phyloP scores from a whole-genome alignment of 2,329 filamentous ascomycete genomes.

The Colletotrichum godetiae region DNA sequence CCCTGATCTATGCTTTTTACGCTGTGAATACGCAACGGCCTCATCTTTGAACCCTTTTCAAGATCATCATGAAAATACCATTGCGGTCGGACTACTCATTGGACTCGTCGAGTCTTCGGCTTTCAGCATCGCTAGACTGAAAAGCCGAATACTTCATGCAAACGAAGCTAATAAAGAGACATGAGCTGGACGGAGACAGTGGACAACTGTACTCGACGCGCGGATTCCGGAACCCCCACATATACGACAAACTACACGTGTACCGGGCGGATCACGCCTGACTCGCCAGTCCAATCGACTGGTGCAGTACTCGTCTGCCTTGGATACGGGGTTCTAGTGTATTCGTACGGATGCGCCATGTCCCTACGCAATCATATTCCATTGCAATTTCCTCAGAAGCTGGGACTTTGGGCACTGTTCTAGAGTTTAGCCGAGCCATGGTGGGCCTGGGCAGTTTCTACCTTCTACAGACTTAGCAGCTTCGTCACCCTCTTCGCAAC shows the following conservation, averaged over 20 bases:
- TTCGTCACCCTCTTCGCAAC: slow-evolving; percentile 69
- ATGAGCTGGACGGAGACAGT: neutral
- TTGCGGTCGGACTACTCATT: neutral
- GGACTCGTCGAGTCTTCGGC: slow-evolving; percentile 7
- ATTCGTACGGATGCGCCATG: neutral
- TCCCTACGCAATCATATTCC: neutral
- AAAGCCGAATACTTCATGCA: neutral
- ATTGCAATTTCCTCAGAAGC: neutral
- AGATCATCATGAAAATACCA: neutral
- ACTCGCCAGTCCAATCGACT: slow-evolving; percentile 1
- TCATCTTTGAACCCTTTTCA: neutral
- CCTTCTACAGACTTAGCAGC: slow-evolving; percentile 43
- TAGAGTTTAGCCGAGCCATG: neutral
- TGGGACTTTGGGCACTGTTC: neutral
- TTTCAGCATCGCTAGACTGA: neutral
- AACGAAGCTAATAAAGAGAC: neutral
- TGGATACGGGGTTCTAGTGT: neutral
- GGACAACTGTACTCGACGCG: slow-evolving; percentile 2
- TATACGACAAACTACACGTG: neutral
- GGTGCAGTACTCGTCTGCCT: neutral
- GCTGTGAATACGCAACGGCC: neutral
- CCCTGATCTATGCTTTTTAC: neutral
- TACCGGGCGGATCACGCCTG: neutral
- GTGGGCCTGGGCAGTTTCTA: neutral
- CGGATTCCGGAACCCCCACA: slow-evolving; percentile 4